phyloP scores from a whole-genome alignment of 192 early-diverging fungal genomes.

The Gorgonomyces haynaldii region DNA sequence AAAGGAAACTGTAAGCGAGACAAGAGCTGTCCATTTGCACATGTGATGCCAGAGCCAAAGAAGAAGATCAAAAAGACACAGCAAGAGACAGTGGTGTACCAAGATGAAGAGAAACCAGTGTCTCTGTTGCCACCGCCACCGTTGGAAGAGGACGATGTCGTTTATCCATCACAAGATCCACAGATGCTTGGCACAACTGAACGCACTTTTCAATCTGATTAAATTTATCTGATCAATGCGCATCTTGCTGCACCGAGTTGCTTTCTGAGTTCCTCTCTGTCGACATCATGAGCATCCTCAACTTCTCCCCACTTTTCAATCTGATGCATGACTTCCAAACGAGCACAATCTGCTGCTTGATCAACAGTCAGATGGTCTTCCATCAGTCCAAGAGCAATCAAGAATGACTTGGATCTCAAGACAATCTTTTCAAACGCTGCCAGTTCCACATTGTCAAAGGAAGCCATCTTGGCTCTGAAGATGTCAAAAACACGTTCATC shows the following conservation, averaged over 20 bases:
- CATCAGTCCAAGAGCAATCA: constrained; percentile 82
- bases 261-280: constrained; percentile 55
- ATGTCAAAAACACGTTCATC: constrained; percentile 39
- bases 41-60: constrained; percentile 2
- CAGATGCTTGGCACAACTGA: constrained; percentile 2
- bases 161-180: constrained; percentile 7
- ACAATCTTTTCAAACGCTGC: constrained; percentile 83
- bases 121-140: neutral
- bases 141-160: neutral
- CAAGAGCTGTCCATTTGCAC: constrained; percentile 82
- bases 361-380: constrained; percentile 62
- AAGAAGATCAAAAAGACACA: constrained; percentile 6
- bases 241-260: no score
- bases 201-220: constrained; percentile 4
- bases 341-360: constrained; percentile 62
- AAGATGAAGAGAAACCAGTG: neutral
- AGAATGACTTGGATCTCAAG: constrained; percentile 77
- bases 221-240: no score
- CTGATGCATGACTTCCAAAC: constrained; percentile 76
- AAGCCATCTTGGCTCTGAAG: constrained; percentile 40
- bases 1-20: constrained; percentile 92
- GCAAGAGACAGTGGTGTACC: constrained; percentile 12
- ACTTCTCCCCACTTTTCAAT: constrained; percentile 86
- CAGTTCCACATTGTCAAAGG: constrained; percentile 58
- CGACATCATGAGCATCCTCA: constrained; percentile 62